phyloP scores from a whole-genome alignment of 2,329 filamentous ascomycete species.

The Cladosporium sp. region DNA sequence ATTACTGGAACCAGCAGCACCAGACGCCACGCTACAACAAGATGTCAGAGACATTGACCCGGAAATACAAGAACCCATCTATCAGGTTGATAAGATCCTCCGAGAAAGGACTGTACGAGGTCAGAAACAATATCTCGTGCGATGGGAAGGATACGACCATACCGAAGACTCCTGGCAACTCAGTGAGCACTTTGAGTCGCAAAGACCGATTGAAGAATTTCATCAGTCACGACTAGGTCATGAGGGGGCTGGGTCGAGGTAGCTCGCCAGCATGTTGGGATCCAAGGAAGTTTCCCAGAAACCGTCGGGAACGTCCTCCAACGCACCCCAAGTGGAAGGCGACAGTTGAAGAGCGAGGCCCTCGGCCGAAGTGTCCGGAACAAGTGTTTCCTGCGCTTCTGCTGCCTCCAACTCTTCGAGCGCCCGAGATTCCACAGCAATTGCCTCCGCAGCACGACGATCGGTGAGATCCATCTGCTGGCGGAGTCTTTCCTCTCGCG shows the following conservation, averaged over 20 bases:
- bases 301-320: neutral
- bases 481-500: neutral
- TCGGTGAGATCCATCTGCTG: neutral
- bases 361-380: neutral
- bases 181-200: neutral
- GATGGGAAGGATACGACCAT: neutral
- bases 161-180: neutral
- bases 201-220: neutral
- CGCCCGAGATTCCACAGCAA: neutral
- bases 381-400: neutral
- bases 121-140: neutral
- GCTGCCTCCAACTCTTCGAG: neutral
- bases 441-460: neutral
- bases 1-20: neutral
- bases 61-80: neutral
- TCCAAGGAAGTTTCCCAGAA: neutral
- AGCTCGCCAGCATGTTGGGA: neutral
- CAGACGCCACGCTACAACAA: neutral
- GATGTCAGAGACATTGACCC: neutral
- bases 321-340: neutral
- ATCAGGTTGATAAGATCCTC: neutral
- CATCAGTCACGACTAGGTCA: neutral
- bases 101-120: neutral
- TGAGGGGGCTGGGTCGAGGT: neutral
- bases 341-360: neutral